A percentile compares a stretch with the other conserved stretches of the same genome.
These are phyloP conservation scores for Mentha longifolia DNA, from an alignment of 257 asterid species.

Conservation along the genomic window DNA sequence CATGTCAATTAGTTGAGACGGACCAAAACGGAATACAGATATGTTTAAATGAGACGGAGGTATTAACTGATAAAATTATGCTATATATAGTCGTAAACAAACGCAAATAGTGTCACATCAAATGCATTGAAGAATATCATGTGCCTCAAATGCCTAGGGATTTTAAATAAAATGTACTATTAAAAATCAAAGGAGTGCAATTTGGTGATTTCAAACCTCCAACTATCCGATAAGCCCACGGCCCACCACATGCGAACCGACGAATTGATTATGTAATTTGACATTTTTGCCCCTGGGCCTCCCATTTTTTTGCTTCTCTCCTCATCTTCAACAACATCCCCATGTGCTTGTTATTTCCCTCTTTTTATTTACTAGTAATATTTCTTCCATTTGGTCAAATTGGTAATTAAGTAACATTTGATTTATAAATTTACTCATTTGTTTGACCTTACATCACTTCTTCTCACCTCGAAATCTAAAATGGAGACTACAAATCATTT, in stretches of 20 bases:
- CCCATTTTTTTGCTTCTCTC: conserved; percentile 11
- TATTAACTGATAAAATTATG: too few species aligned
- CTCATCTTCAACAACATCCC: conserved; percentile 5
- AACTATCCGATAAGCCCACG: conserved; percentile 9
- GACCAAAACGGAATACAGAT: too few species aligned
- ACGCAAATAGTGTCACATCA: conserved; percentile 28
- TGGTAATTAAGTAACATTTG: background rate
- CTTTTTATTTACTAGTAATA: background rate
- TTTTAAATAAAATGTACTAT: background rate
- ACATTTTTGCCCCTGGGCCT: conserved; percentile 1
- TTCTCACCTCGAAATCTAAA: background rate
- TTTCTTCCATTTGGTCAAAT: conserved; percentile 1
- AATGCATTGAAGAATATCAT: conserved; percentile 23
- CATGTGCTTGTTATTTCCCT: conserved; percentile 26
- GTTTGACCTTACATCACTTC: background rate
- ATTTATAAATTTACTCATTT: background rate
- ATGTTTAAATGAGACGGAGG: too few species aligned
- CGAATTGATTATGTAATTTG: background rate
- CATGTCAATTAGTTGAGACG: too few species aligned
- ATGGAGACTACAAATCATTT: too few species aligned
- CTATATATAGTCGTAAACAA: background rate
- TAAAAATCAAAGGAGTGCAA: background rate
- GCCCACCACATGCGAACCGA: conserved; percentile 40
- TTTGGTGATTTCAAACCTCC: conserved; percentile 12
- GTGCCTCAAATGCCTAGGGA: conserved; percentile 30